Conservation (phyloP, 305 asterid genomes). For the Fraxinus sp. region DNA sequence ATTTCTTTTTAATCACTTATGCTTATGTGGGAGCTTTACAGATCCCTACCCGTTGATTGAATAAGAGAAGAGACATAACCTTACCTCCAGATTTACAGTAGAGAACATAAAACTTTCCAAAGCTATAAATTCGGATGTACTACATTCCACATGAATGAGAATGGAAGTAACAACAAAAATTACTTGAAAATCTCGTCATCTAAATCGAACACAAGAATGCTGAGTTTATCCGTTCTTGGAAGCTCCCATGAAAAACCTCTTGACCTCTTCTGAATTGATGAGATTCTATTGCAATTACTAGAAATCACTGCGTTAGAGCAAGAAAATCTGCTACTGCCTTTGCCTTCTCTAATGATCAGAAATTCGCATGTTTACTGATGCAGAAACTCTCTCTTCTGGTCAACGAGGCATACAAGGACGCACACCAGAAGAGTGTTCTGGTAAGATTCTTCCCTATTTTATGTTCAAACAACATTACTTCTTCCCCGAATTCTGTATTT, state of each 20-base stretch:
- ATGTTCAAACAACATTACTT: background rate
- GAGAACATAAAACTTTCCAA: background rate
- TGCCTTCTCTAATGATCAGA: background rate
- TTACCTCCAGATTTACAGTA: background rate
- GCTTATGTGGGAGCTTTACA: background rate
- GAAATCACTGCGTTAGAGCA: background rate
- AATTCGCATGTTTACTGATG: constrained; percentile 6
- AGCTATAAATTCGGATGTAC: background rate
- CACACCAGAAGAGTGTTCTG: constrained; percentile 87
- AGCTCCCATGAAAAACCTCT: background rate
- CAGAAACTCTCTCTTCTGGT: constrained; percentile 81
- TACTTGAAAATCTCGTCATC: background rate
- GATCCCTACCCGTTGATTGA: background rate
- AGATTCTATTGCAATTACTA: background rate
- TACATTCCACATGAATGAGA: background rate
- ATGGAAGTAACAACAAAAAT: background rate
- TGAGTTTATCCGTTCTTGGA: background rate
- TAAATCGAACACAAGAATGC: background rate
- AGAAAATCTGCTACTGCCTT: background rate
- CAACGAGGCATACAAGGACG: constrained; percentile 89
- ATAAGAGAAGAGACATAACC: background rate
- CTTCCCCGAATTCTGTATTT: background rate
- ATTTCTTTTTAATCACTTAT: background rate
- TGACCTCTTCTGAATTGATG: background rate
- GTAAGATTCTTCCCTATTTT: constrained; percentile 33